These are phyloP conservation scores for Ilyonectria robusta DNA, from an alignment of 2,329 filamentous ascomycete species.

Conservation along the genomic window DNA sequence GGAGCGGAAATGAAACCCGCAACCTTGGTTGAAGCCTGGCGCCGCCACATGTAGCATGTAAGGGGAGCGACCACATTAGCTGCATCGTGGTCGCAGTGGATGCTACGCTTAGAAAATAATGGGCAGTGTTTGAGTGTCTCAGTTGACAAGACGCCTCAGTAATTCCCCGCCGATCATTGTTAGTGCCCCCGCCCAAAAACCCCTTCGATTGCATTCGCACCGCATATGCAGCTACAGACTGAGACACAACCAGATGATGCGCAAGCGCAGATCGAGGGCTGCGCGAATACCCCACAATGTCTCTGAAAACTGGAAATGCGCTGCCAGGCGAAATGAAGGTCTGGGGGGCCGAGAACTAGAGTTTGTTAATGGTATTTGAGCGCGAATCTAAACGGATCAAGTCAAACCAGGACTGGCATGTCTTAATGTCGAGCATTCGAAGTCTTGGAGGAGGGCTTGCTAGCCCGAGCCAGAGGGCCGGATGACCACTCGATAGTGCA, in stretches of 20 bases:
- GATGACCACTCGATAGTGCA: slow-evolving; percentile 24
- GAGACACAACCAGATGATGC: slow-evolving; percentile 6
- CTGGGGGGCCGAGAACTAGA: slow-evolving; percentile 8
- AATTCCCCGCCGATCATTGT: background rate
- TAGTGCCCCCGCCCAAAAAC: background rate
- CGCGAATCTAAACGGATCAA: slow-evolving; percentile 10
- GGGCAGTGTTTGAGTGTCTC: slow-evolving; percentile 10
- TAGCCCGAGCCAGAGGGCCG: slow-evolving; percentile 20
- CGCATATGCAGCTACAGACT: slow-evolving; percentile 16
- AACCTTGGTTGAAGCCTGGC: background rate
- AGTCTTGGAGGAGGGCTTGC: slow-evolving; percentile 13
- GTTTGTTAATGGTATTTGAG: slow-evolving; percentile 18
- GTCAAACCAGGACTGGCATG: slow-evolving; percentile 21
- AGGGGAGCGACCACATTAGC: background rate
- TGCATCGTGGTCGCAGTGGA: background rate
- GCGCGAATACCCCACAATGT: background rate
- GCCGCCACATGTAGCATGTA: slow-evolving; percentile 7
- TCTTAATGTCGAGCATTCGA: slow-evolving; percentile 5
- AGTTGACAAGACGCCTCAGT: slow-evolving; percentile 4
- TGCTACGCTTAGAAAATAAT: background rate
- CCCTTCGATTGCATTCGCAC: slow-evolving; percentile 1
- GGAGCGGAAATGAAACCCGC: slow-evolving; percentile 1
- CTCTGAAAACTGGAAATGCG: background rate
- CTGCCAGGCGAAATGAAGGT: slow-evolving; percentile 11
- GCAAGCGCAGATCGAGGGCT: slow-evolving; percentile 13